Percentiles rank a stretch among this genome's conserved stretches.
Evolutionary conservation across 2,329 filamentous ascomycete genomes (phyloP).

Genomic region (Apiospora kogelbergensis): DNA sequence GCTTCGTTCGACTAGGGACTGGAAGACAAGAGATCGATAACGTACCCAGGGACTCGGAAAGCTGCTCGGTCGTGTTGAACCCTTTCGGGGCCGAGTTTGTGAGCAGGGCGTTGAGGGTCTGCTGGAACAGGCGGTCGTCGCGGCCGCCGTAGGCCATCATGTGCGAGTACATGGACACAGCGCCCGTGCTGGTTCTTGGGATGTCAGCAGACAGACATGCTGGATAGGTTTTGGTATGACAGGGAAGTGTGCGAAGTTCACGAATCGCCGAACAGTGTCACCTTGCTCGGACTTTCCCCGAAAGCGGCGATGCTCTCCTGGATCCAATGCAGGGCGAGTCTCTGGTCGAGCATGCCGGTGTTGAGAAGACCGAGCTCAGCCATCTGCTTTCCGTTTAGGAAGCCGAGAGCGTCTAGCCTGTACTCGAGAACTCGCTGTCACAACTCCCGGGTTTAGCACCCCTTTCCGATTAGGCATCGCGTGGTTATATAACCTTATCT

Average conservation of each 20-base stretch:
- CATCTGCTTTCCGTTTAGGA: conserved; percentile 26
- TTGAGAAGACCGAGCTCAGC: conserved; percentile 40
- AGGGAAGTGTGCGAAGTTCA: not conserved
- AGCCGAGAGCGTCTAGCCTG: too few species aligned
- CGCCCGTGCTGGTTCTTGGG: conserved; percentile 41
- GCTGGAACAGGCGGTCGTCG: conserved; percentile 48
- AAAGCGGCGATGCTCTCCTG: conserved; percentile 51
- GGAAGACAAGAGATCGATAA: too few species aligned
- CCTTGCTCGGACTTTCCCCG: conserved; percentile 45
- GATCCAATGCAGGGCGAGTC: conserved; percentile 50
- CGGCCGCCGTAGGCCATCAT: conserved; percentile 54
- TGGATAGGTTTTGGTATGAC: too few species aligned
- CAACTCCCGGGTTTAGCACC: too few species aligned
- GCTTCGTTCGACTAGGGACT: too few species aligned
- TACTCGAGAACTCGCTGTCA: too few species aligned
- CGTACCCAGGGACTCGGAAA: not conserved
- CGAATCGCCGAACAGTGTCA: conserved; percentile 55
- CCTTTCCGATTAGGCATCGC: too few species aligned
- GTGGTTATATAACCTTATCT: too few species aligned
- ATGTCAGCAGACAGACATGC: not conserved
- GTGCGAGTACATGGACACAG: conserved; percentile 4
- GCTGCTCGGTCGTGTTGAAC: not conserved
- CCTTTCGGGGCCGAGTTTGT: conserved; percentile 22
- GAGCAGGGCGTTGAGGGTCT: conserved; percentile 34
- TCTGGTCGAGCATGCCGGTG: conserved; percentile 49